Evolutionary conservation across 805 yeast genomes (phyloP).

Genomic region (Pichia sporocuriosa): DNA sequence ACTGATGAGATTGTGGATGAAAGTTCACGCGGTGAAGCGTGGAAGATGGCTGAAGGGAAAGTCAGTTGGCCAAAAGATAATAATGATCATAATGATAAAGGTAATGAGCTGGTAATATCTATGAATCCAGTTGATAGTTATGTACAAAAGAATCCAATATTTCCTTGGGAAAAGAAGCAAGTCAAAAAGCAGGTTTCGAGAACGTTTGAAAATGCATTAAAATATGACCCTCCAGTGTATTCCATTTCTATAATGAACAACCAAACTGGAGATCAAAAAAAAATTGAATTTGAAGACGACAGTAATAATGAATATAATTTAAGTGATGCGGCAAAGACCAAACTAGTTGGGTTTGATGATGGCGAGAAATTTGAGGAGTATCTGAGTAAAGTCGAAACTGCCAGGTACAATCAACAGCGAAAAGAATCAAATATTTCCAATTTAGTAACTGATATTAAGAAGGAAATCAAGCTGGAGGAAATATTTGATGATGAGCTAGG

Average conservation of each 20-base stretch:
- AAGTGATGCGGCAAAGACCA: background rate
- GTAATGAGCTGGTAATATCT: too few relatives aligned
- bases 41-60: slow-evolving; percentile 24
- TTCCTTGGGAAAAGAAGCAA: slow-evolving; percentile 31
- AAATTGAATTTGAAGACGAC: slow-evolving; percentile 1
- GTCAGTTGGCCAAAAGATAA: slow-evolving; percentile 14
- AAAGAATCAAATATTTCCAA: background rate
- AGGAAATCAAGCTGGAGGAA: slow-evolving; percentile 9
- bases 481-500: slow-evolving; percentile 1
- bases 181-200: slow-evolving; percentile 12
- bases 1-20: slow-evolving; percentile 11
- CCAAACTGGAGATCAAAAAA: background rate
- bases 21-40: slow-evolving; percentile 28
- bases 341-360: slow-evolving; percentile 19
- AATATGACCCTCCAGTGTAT: slow-evolving; percentile 15
- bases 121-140: slow-evolving; percentile 18
- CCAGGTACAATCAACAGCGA: background rate
- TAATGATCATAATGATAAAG: background rate
- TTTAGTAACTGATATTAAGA: slow-evolving; percentile 5
- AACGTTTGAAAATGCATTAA: slow-evolving; percentile 15
- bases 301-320: background rate
- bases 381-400: slow-evolving; percentile 15
- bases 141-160: slow-evolving; percentile 27
- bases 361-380: slow-evolving; percentile 17
- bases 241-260: slow-evolving; percentile 12